Conservation (phyloP, 495 filamentous ascomycete genomes). For the Aeminium ludgeri region DNA sequence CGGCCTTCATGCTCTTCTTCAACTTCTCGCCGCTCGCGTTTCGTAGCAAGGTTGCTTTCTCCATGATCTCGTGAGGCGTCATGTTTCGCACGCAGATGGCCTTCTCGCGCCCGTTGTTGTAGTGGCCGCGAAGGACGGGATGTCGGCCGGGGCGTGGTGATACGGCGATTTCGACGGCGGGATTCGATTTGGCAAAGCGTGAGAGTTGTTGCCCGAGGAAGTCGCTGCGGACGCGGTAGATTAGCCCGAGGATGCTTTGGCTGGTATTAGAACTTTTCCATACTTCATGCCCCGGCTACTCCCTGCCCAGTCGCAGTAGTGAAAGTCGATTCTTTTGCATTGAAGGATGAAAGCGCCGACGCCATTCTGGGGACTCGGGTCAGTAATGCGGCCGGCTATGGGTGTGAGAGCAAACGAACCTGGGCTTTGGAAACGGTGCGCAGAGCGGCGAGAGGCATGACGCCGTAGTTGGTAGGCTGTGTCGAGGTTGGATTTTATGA, state of each 20-base stretch:
- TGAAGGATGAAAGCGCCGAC: conserved; percentile 92
- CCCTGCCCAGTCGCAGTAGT: conserved; percentile 91
- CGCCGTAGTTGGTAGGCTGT: too few relatives aligned
- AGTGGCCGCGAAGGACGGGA: conserved; percentile 70
- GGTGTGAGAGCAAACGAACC: conserved; percentile 29
- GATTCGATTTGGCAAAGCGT: conserved; percentile 59
- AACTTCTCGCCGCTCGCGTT: conserved; percentile 78
- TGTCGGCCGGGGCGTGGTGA: conserved; percentile 77
- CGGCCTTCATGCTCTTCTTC: conserved; percentile 40
- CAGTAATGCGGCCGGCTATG: too few relatives aligned
- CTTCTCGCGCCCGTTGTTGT: conserved; percentile 79
- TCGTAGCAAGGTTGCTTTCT: conserved; percentile 65
- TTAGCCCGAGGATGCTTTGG: background rate
- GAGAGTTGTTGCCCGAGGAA: conserved; percentile 66
- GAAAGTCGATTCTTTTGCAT: conserved; percentile 87
- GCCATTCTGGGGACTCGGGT: conserved; percentile 51
- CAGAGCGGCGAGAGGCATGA: background rate
- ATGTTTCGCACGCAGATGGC: conserved; percentile 79
- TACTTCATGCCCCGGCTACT: conserved; percentile 92
- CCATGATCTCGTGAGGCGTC: conserved; percentile 56
- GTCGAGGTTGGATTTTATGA: too few relatives aligned
- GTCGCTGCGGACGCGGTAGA: conserved; percentile 30
- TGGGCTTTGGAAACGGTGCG: conserved; percentile 32
- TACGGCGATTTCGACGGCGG: conserved; percentile 78
- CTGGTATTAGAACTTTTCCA: conserved; percentile 18